Base-by-base conservation (phyloP, 768 basidiomycete species). In the Hirschioporus abietinus region DNA sequence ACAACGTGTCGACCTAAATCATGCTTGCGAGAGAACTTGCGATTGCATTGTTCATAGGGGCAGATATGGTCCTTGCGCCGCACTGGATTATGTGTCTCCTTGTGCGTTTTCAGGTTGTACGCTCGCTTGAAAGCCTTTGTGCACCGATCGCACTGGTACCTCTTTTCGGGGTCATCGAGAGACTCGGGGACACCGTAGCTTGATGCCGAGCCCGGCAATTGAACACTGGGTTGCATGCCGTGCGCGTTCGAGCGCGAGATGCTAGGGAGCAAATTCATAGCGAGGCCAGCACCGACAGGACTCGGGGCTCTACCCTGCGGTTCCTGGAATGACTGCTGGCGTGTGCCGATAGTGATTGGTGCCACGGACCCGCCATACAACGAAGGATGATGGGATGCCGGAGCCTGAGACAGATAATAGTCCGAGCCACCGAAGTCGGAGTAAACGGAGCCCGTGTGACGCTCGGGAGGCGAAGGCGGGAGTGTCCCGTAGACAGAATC, bases 61-160 rank as follows among this genome's bases (percentile, higher is more conserved):
- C 95, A 98, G 60, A 88, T 84, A 74, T 93, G 91, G 6, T 94
- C 93, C 80, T 96, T 98, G 63, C 89, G 79, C 68, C 95, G 84
- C 76, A 93, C 89, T 25, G 96, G 95, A 75, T 96, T 93, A 77
- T 98, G 95, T 3, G 95, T 98, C 26, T 91, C 90, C 85, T 92
- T 88, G 76, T 97, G 95, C 0, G 95, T 96, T 81, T 98, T 98
- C 66, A 98, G 78, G 72, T 98, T 98, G 78, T 92, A 97, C 1
- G 94, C 94, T 27, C 95, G 83, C 12, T 95, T 95, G 71, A 98
- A 98, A 0, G 91, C 96, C 79, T 92, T 81, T 23, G 89, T 88
- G 74, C 93, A 95, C 27, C 81, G 81, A 12, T 83, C 75, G 72
- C 93, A 95, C 72, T 85, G 88, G 74, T 93, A 93, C 72, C 90